Conservation (phyloP, 1,284 basidiomycete genomes). For the Trichosporon ovoides region DNA sequence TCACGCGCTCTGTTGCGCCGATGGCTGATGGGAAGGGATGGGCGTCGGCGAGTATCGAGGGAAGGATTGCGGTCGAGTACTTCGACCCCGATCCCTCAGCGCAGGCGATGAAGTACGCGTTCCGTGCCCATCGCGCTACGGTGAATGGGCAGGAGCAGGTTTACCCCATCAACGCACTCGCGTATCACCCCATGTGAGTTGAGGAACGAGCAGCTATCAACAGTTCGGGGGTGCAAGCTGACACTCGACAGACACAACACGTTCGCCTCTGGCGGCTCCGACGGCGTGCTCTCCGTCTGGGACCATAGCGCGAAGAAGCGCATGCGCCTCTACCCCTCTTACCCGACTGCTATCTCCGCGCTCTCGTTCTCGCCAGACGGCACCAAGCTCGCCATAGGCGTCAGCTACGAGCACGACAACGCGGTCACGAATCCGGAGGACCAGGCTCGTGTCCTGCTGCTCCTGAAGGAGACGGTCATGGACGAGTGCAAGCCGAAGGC, state of each 20-base stretch:
- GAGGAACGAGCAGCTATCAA: no score
- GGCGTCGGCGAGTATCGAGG: conserved; percentile 89
- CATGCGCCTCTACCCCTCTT: conserved; percentile 79
- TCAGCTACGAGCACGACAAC: conserved; percentile 83
- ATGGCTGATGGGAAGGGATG: conserved; percentile 93
- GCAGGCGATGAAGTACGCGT: conserved; percentile 93
- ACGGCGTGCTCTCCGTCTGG: conserved; percentile 88
- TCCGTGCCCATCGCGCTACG: conserved; percentile 91
- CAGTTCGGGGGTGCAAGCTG: no score
- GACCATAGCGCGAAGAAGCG: conserved; percentile 96
- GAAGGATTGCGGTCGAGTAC: conserved; percentile 94
- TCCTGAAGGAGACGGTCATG: conserved; percentile 48
- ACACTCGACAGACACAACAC: conserved; percentile 71
- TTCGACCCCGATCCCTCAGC: conserved; percentile 72
- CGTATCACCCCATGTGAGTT: conserved; percentile 82
- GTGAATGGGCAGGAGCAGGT: conserved; percentile 89
- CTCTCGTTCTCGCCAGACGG: conserved; percentile 80
- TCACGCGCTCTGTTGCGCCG: conserved; percentile 83
- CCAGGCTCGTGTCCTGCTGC: conserved; percentile 37
- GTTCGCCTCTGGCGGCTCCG: conserved; percentile 89
- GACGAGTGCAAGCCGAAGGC: conserved; percentile 48
- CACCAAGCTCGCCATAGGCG: conserved; percentile 69
- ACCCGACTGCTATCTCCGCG: conserved; percentile 63
- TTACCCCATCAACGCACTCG: conserved; percentile 91
- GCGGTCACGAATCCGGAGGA: conserved; percentile 51